phyloP scores from a whole-genome alignment of 2,329 filamentous ascomycete species.

The Myriangium duriaei region DNA sequence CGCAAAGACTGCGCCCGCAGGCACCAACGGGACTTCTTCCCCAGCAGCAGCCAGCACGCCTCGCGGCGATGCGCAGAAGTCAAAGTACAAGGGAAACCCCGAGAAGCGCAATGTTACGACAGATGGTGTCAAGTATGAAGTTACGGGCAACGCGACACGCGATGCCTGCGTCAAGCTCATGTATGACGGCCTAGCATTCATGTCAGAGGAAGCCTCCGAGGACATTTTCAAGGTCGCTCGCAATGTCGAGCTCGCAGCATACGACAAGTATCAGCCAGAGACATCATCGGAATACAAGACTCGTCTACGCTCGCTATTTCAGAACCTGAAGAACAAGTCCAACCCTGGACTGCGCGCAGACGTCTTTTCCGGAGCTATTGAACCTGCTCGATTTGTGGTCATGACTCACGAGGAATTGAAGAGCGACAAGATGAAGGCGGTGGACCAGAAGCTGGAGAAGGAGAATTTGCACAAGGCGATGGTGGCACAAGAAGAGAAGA shows the following conservation, averaged over 20 bases:
- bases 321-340: constrained; percentile 87
- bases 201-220: constrained; percentile 48
- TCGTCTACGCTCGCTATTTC: constrained; percentile 85
- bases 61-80: constrained; percentile 30
- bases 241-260: constrained; percentile 68
- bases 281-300: constrained; percentile 61
- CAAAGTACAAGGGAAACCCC: constrained; percentile 43
- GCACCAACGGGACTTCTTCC: constrained; percentile 30
- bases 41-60: constrained; percentile 35
- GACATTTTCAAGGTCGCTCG: constrained; percentile 54
- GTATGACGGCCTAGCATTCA: constrained; percentile 80
- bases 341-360: constrained; percentile 65
- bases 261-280: constrained; percentile 55
- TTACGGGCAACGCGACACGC: constrained; percentile 61
- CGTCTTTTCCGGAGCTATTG: constrained; percentile 63
- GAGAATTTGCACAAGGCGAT: constrained; percentile 98
- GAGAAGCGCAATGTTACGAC: constrained; percentile 70
- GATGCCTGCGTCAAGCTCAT: constrained; percentile 82
- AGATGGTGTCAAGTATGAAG: constrained; percentile 67
- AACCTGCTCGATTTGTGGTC: constrained; percentile 59
- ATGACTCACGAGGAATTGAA: constrained; percentile 91
- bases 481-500: constrained; percentile 84
- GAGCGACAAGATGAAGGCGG: constrained; percentile 64
- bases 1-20: constrained; percentile 31
- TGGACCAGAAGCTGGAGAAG: constrained; percentile 64